phyloP scores from a whole-genome alignment of 345 rosid genomes.

The Stellera chamaejasme region DNA sequence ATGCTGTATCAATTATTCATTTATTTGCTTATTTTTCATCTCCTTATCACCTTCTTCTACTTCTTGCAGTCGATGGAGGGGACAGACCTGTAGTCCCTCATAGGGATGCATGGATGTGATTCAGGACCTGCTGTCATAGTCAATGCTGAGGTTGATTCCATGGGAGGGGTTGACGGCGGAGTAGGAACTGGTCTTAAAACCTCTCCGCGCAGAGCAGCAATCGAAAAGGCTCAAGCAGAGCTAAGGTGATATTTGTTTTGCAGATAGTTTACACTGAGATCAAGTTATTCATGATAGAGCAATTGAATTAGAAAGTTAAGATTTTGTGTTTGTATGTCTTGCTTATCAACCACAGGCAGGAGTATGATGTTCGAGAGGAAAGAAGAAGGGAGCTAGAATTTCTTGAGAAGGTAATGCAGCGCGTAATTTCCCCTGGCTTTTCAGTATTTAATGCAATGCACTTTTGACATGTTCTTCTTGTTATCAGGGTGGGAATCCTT shows the following conservation, averaged over 20 bases:
- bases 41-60: background rate
- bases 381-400: slow-evolving; percentile 83
- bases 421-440: slow-evolving; percentile 11
- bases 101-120: slow-evolving; percentile 67
- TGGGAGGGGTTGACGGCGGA: slow-evolving; percentile 96
- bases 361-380: slow-evolving; percentile 91
- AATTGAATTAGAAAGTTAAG: background rate
- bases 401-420: slow-evolving; percentile 75
- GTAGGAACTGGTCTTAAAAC: slow-evolving; percentile 68
- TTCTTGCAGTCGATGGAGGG: slow-evolving; percentile 22
- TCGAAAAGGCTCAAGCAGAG: slow-evolving; percentile 88
- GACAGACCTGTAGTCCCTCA: slow-evolving; percentile 16
- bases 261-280: background rate
- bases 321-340: background rate
- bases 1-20: background rate
- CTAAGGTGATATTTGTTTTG: slow-evolving; percentile 49
- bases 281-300: background rate
- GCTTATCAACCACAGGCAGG: slow-evolving; percentile 56
- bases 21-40: slow-evolving; percentile 2
- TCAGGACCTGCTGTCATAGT: slow-evolving; percentile 45
- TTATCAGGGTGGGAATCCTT: slow-evolving; percentile 87
- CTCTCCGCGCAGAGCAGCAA: slow-evolving; percentile 76
- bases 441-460: slow-evolving; percentile 7
- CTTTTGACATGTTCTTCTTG: slow-evolving; percentile 11
- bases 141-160: slow-evolving; percentile 97